phyloP scores from a whole-genome alignment of 306 rosid genomes.

The Macrotyloma uniflorum region DNA sequence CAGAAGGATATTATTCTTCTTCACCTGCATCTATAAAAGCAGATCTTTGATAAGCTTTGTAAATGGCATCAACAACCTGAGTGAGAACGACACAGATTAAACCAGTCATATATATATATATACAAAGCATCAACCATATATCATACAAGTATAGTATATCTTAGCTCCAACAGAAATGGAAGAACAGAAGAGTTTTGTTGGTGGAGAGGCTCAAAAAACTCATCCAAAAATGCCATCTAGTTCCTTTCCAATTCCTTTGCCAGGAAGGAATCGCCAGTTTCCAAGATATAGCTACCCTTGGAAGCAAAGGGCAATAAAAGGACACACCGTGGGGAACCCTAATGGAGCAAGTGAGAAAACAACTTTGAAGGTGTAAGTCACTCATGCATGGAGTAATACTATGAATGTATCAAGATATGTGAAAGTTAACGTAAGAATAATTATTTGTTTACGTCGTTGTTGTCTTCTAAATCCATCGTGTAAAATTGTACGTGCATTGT shows the following conservation, averaged over 20 bases:
- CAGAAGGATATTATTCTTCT: constrained; percentile 29
- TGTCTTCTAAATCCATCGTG: not conserved
- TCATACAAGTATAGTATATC: not conserved
- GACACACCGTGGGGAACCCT: not conserved
- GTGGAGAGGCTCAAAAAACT: constrained; percentile 23
- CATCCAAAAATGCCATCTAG: constrained; percentile 35
- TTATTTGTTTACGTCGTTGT: not conserved
- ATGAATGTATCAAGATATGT: not conserved
- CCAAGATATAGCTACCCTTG: not conserved
- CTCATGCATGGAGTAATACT: not conserved
- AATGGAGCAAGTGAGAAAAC: not conserved
- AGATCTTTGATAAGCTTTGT: not conserved
- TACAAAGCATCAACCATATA: not conserved
- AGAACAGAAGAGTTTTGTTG: not conserved
- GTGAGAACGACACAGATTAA: constrained; percentile 2
- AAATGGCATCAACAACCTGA: constrained; percentile 26
- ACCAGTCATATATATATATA: not conserved
- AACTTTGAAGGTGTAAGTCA: constrained; percentile 16
- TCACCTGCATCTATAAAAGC: constrained; percentile 34
- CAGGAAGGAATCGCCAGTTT: constrained; percentile 38
- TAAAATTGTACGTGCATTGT: not conserved
- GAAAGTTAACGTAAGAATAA: constrained; percentile 2
- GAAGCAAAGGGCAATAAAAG: not conserved
- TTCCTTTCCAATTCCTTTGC: constrained; percentile 39
- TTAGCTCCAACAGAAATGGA: not conserved